Conservation (phyloP, 495 filamentous ascomycete genomes). For the Penicillium canariense region DNA sequence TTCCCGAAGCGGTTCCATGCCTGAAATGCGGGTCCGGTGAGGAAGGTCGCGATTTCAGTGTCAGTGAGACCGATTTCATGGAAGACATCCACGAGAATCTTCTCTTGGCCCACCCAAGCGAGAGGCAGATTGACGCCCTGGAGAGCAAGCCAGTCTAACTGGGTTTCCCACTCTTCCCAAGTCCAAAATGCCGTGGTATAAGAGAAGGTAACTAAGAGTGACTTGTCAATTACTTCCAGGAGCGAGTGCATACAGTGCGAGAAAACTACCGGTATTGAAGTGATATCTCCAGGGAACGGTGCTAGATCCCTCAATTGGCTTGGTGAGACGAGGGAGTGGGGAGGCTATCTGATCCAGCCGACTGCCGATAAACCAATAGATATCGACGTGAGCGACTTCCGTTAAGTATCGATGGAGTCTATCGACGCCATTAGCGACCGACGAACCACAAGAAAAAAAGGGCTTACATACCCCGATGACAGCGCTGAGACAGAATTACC, state of each 20-base stretch:
- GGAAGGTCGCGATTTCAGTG: slow-evolving; percentile 41
- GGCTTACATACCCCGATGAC: slow-evolving; percentile 38
- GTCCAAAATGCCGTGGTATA: slow-evolving; percentile 54
- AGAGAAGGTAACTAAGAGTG: slow-evolving; percentile 47
- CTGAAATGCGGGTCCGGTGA: slow-evolving; percentile 53
- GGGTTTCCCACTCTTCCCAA: slow-evolving; percentile 54
- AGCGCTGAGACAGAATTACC: slow-evolving; percentile 47
- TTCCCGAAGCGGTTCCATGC: slow-evolving; percentile 59
- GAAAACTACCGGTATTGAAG: slow-evolving; percentile 44
- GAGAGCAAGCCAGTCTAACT: slow-evolving; percentile 56
- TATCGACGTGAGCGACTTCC: slow-evolving; percentile 47
- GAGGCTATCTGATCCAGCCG: slow-evolving; percentile 21
- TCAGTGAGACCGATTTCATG: slow-evolving; percentile 46
- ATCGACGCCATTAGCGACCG: background rate
- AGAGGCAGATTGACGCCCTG: slow-evolving; percentile 52
- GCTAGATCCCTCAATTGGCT: slow-evolving; percentile 22
- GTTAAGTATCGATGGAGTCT: slow-evolving; percentile 51
- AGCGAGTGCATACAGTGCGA: background rate
- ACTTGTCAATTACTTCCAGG: background rate
- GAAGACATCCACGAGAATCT: slow-evolving; percentile 50
- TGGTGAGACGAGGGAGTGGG: slow-evolving; percentile 12
- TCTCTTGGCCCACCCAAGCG: slow-evolving; percentile 53
- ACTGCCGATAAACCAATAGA: slow-evolving; percentile 49
- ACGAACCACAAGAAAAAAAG: background rate
- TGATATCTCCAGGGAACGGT: slow-evolving; percentile 55